Evolutionary conservation across 1,284 basidiomycete genomes (phyloP).

Genomic region (Sparassis latifolia): DNA sequence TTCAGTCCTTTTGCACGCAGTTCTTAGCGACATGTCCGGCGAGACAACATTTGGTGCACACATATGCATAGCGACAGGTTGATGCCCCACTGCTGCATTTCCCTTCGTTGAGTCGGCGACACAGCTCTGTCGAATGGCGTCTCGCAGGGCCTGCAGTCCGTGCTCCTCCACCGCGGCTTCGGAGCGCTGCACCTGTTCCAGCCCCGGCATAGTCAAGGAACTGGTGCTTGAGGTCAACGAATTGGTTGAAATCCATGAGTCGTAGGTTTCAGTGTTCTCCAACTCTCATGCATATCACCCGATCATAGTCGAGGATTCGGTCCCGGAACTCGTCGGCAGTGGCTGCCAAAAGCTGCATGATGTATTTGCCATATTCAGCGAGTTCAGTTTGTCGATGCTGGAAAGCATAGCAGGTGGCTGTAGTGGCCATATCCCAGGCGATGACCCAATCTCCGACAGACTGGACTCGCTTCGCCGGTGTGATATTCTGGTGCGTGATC

Average conservation of each 20-base stretch:
- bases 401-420: background rate
- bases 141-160: background rate
- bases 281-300: background rate
- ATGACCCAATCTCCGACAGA: background rate
- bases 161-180: background rate
- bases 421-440: background rate
- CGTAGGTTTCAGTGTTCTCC: background rate
- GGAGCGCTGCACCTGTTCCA: background rate
- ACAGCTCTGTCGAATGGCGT: background rate
- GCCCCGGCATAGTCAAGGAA: background rate
- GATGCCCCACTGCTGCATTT: background rate
- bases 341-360: background rate
- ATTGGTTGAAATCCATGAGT: conserved; percentile 2
- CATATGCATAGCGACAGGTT: background rate
- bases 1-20: background rate
- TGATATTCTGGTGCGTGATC: background rate
- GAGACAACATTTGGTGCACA: background rate
- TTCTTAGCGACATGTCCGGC: background rate
- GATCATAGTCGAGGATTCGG: conserved; percentile 1
- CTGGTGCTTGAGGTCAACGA: background rate
- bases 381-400: conserved; percentile 1
- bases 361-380: background rate
- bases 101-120: background rate
- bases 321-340: background rate
- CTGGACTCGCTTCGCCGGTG: background rate